Percentiles rank a stretch among this genome's conserved stretches.
Conservation (phyloP, 345 rosid species). For the Lepidium africanum region DNA sequence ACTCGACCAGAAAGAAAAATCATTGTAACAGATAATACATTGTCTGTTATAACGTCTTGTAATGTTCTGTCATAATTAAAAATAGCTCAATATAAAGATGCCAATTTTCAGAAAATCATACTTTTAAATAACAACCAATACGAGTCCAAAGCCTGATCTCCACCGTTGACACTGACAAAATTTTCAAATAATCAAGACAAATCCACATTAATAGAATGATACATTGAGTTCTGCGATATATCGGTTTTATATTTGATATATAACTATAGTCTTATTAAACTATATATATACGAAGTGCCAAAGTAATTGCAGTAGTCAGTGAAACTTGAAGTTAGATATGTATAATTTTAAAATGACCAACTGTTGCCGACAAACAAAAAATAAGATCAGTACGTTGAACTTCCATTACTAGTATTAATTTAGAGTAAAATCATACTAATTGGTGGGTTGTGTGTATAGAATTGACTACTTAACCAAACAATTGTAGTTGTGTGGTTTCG, state of each 20-base stretch:
- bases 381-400: neutral
- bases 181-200: neutral
- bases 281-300: neutral
- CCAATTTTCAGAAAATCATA: neutral
- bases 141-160: neutral
- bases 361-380: neutral
- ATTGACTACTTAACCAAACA: slow-evolving; percentile 12
- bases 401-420: neutral
- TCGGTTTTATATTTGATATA: neutral
- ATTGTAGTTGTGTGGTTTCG: slow-evolving; percentile 2
- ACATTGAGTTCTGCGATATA: neutral
- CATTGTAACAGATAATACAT: neutral
- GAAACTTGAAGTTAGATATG: neutral
- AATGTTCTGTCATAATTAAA: slow-evolving; percentile 2
- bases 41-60: neutral
- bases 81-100: neutral
- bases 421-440: neutral
- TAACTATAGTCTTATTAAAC: neutral
- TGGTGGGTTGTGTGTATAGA: neutral
- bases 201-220: neutral
- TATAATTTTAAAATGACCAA: neutral
- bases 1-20: neutral
- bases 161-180: slow-evolving; percentile 9
- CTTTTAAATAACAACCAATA: neutral
- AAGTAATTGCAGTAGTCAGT: neutral